A percentile compares a stretch with the other conserved stretches of the same genome.
Evolutionary conservation across 495 filamentous ascomycete genomes (phyloP).

Genomic region (Penicillium soppii): DNA sequence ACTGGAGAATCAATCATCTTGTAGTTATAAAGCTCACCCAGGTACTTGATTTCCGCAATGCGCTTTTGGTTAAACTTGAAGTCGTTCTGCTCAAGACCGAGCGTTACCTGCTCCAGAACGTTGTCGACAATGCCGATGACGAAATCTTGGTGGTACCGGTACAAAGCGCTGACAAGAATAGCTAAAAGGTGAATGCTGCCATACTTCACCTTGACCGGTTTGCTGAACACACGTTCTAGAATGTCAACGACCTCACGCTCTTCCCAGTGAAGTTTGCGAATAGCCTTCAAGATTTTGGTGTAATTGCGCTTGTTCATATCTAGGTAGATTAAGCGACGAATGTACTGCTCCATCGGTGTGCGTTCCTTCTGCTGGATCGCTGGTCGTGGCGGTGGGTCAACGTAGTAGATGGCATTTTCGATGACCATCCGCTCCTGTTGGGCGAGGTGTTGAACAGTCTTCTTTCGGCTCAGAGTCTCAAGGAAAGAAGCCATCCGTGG

Average conservation of each 20-base stretch:
- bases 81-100: conserved; percentile 92
- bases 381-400: conserved; percentile 89
- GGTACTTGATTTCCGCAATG: conserved; percentile 92
- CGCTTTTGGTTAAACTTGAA: conserved; percentile 98
- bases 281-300: conserved; percentile 86
- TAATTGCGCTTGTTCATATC: conserved; percentile 95
- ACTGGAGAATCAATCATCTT: conserved; percentile 94
- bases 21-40: conserved; percentile 97
- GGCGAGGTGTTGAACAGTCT: conserved; percentile 88
- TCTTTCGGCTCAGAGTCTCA: conserved; percentile 94
- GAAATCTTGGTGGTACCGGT: conserved; percentile 90
- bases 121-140: conserved; percentile 86
- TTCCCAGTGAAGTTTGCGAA: conserved; percentile 97
- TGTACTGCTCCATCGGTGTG: conserved; percentile 87
- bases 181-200: conserved; percentile 95
- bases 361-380: conserved; percentile 96
- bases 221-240: conserved; percentile 88
- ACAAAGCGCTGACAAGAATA: conserved; percentile 82
- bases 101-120: conserved; percentile 79
- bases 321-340: conserved; percentile 85
- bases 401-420: conserved; percentile 97
- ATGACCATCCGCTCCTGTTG: conserved; percentile 98
- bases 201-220: conserved; percentile 95
- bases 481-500: conserved; percentile 91
- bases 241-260: conserved; percentile 82